A percentile compares a stretch with the other conserved stretches of the same genome.
phyloP scores from a whole-genome alignment of 176 grass and related monocot genomes.

The Eremochloa ophiuroides region DNA sequence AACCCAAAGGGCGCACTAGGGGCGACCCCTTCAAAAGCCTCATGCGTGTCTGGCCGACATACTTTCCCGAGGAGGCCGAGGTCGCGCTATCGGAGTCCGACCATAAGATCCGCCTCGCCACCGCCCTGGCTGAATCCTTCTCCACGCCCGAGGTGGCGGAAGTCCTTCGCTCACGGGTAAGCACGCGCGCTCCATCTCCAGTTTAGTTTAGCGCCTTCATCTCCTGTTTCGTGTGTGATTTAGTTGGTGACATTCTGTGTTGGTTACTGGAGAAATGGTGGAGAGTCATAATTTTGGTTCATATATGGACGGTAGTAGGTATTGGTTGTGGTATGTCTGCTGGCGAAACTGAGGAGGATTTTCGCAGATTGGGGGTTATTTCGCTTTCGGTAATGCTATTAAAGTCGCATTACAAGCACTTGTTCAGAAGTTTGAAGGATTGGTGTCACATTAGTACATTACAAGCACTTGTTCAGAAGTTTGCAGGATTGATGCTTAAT shows the following conservation, averaged over 20 bases:
- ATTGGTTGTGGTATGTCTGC: neutral
- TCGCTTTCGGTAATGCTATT: neutral
- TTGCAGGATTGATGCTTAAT: neutral
- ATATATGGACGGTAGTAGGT: neutral
- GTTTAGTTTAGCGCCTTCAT: neutral
- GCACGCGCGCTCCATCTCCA: neutral
- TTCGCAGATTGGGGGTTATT: neutral
- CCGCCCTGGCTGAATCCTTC: conserved; percentile 27
- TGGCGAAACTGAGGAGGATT: neutral
- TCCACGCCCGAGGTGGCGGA: neutral
- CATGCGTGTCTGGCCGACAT: neutral
- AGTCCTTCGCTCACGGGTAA: conserved; percentile 36
- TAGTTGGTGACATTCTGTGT: neutral
- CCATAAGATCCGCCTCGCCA: conserved; percentile 33
- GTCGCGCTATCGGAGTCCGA: conserved; percentile 13
- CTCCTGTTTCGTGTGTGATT: neutral
- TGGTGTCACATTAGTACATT: too few relatives aligned
- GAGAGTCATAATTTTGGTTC: neutral
- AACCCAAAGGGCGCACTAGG: neutral
- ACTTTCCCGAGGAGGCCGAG: conserved; percentile 57
- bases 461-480: neutral
- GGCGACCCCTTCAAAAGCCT: neutral
- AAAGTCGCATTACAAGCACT: neutral
- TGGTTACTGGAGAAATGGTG: neutral
- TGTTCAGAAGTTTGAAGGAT: too few relatives aligned